Evolutionary conservation across 805 yeast species (phyloP), one percentile per base, ranked within the genome.

Genomic region (Vanderwaltozyma polyspora): DNA sequence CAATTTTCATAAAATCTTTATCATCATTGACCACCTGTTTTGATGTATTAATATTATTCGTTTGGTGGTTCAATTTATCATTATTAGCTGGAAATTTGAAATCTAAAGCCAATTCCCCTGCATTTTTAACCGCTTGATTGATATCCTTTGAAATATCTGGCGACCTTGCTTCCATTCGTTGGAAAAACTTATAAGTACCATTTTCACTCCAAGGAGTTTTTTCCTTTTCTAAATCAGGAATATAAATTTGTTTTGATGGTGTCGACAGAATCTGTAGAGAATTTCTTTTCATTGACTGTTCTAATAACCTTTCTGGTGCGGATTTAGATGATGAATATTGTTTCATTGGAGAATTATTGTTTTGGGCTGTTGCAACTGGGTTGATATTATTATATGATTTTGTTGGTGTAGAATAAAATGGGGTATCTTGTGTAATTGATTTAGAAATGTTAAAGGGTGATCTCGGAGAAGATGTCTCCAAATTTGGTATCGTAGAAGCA

Each of bases 221-320:
- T 12, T 39, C 41, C 6, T 36, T 24, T 11, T 48, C 49, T 12
- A 55, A 26, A 33, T 48, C 51, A 1, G 59, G 58, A 10, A 56
- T 51, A 3, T 28, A 33, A 15, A 54, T 55, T 11, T 36, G 34
- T 32, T 51, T 53, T 6, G 50, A 39, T 6, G 60, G 59, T 3
- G 59, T 49, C 1, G 49, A 28, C 18, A 54, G 36, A 15, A 54
- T 44, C 16, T 43, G 30, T 19, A 54, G 31, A 3, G 59, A 46
- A 9, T 40, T 36, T 16, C 25, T 40, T 3, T 29, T 19, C 11
- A 32, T 6, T 21, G 12, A n/a, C 11, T 18, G 17, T 17, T 23
- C 12, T 19, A 18, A 6, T 19, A 9, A 9, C 19, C 7, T 22
- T 10, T 18, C 9, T 13, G 18, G 10, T 2, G n/a, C 19, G 4